Evolutionary conservation across 768 basidiomycete species (phyloP), one percentile per base, ranked within the genome.

Genomic region (Hygrophorus pudorinus): DNA sequence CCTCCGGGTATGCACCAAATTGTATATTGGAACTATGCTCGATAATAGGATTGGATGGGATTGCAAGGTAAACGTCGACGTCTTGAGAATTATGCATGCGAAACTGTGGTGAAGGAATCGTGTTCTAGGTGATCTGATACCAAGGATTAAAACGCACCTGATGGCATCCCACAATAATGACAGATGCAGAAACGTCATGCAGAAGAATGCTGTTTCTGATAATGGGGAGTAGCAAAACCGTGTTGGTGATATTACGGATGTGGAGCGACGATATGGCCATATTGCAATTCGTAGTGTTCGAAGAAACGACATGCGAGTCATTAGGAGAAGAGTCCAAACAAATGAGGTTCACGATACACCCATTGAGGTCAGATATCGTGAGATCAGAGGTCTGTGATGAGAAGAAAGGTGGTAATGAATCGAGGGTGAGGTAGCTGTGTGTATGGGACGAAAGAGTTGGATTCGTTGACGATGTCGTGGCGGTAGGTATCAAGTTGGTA

Each of bases 81-180:
- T 65, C 48, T 0, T 56, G 67, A 1, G 90, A 89, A 14, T 72
- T 69, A 58, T 93, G 91, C 76, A 94, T 90, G 35, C 91, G 80
- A 57, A 91, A 90, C 91, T 94, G 40, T 35, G 18, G 27, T 13
- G 4, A 28, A 33, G 10, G 8, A 21, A 39, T 7, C 41, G 29
- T 40, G 31, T 16, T 2, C 18, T 27, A 5, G 8, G 14, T 13
- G 12, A 5, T 20, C 9, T n/a, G 18, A 44, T 28, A 27, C 11
- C 33, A 32, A 38, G 11, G 4, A 13, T 14, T 35, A 18, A 34
- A 30, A 30, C 63, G 21, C 54, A 89, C 91, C 73, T 94, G 91
- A 56, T 88, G 90, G 52, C 84, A 85, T 1, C 77, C 81, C 3
- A 85, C 63, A 9, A 76, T 75, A n/a, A 93, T 57, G 3, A 79